These are phyloP conservation scores for Rhizopus stolonifer DNA, from an alignment of 371 early-diverging fungal species.

Conservation along the genomic window DNA sequence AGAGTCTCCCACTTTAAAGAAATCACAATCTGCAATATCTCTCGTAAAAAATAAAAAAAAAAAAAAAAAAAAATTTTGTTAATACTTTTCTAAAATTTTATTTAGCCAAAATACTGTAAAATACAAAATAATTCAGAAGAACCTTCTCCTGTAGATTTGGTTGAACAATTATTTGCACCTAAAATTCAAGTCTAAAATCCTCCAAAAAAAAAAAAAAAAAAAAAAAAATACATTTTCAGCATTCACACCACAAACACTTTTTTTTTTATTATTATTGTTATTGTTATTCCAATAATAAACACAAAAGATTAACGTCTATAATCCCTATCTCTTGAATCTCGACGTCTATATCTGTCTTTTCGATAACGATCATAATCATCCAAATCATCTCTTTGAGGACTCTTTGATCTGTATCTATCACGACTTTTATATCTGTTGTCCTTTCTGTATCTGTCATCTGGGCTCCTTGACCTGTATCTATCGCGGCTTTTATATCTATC, in stretches of 20 bases:
- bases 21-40: constrained; percentile 7
- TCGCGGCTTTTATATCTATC: constrained; percentile 4
- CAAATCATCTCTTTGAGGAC: constrained; percentile 34
- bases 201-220: too few species aligned
- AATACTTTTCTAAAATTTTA: too few species aligned
- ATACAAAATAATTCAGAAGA: constrained; percentile 24
- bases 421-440: constrained; percentile 5
- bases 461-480: constrained; percentile 9
- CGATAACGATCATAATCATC: constrained; percentile 34
- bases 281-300: too few species aligned
- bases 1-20: constrained; percentile 5
- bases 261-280: too few species aligned
- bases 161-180: constrained; percentile 29
- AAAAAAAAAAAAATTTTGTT: background rate
- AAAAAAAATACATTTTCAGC: too few species aligned
- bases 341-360: background rate
- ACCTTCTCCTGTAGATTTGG: constrained; percentile 34
- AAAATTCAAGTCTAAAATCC: background rate
- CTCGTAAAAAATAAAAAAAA: background rate
- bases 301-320: too few species aligned
- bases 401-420: constrained; percentile 11
- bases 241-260: too few species aligned
- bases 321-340: too few species aligned
- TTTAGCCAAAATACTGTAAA: constrained; percentile 10
- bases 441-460: constrained; percentile 1